Percentiles rank a stretch among this genome's conserved stretches.
Evolutionary conservation across 2,329 filamentous ascomycete species (phyloP).

Genomic region (Diplocarpon rosae): DNA sequence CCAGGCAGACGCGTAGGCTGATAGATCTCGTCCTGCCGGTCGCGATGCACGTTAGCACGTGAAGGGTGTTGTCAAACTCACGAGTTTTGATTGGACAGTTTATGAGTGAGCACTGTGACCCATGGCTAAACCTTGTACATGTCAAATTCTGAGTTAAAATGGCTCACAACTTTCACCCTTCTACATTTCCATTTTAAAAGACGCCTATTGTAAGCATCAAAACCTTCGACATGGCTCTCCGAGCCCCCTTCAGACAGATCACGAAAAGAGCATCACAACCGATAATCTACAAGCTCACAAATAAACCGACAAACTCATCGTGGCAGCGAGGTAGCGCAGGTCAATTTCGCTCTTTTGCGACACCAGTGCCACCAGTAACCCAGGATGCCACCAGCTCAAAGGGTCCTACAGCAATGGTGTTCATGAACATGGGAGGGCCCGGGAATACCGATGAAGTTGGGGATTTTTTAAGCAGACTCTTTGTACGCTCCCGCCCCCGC

Average conservation of each 20-base stretch:
- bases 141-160: background rate
- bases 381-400: constrained; percentile 60
- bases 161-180: background rate
- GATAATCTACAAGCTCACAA: constrained; percentile 21
- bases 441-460: constrained; percentile 80
- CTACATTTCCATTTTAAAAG: background rate
- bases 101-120: too few species aligned
- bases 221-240: constrained; percentile 31
- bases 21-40: too few species aligned
- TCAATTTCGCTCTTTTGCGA: constrained; percentile 42
- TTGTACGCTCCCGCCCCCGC: constrained; percentile 47
- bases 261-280: constrained; percentile 23
- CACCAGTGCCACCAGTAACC: constrained; percentile 63
- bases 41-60: too few species aligned
- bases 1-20: too few species aligned
- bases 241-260: constrained; percentile 26
- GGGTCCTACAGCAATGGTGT: constrained; percentile 94
- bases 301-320: constrained; percentile 26
- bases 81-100: too few species aligned
- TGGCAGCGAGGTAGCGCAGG: constrained; percentile 26
- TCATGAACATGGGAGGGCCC: constrained; percentile 97
- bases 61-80: too few species aligned
- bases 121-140: too few species aligned
- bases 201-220: background rate
- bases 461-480: constrained; percentile 80